phyloP scores from a whole-genome alignment of 345 rosid species.

The Populus tremula region DNA sequence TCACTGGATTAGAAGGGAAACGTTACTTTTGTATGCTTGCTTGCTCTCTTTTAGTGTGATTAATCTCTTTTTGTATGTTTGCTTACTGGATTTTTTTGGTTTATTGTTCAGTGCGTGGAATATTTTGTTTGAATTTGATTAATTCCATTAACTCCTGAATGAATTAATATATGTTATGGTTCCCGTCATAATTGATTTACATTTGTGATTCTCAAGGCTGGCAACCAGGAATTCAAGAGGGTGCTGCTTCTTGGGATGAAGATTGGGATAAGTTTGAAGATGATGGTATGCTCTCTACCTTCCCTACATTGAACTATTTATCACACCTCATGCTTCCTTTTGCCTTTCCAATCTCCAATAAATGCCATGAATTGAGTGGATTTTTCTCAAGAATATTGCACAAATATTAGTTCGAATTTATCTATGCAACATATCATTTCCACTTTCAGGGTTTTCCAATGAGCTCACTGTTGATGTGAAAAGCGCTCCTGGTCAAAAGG shows the following conservation, averaged over 20 bases:
- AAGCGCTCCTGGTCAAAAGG: conserved; percentile 41
- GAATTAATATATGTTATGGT: conserved; percentile 6
- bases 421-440: conserved; percentile 13
- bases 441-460: conserved; percentile 72
- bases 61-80: not conserved
- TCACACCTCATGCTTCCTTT: conserved; percentile 3
- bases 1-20: not conserved
- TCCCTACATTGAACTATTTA: conserved; percentile 1
- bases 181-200: not conserved
- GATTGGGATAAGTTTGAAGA: conserved; percentile 99
- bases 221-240: conserved; percentile 94
- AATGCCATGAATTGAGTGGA: conserved; percentile 2
- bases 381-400: conserved; percentile 6
- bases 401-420: conserved; percentile 5
- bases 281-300: conserved; percentile 49
- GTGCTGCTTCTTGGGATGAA: conserved; percentile 91
- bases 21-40: not conserved
- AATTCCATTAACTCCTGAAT: not conserved
- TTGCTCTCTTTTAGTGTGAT: not conserved
- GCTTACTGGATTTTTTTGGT: not conserved
- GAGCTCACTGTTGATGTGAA: conserved; percentile 62
- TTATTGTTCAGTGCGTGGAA: not conserved
- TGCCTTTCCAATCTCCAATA: not conserved
- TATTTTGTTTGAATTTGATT: not conserved
- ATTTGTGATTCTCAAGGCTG: conserved; percentile 54